Conservation (phyloP, 2,329 filamentous ascomycete species). For the Mariannaea sp. region DNA sequence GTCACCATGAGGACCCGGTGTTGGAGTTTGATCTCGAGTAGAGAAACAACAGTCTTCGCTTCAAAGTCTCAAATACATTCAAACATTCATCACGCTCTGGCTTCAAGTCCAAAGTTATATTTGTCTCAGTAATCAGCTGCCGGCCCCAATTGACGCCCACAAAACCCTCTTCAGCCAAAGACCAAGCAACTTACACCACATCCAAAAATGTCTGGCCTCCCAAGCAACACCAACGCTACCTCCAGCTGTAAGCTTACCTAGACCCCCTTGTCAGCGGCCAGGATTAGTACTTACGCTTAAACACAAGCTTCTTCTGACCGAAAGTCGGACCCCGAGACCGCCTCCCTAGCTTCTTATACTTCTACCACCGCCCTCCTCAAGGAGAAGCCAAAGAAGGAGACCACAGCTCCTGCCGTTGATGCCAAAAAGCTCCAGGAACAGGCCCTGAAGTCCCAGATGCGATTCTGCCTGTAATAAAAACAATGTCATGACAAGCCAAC, state of each 20-base stretch:
- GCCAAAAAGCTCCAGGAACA: constrained; percentile 37
- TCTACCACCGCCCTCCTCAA: constrained; percentile 34
- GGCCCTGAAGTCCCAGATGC: constrained; percentile 37
- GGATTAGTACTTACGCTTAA: constrained; percentile 10
- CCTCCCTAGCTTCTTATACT: constrained; percentile 35
- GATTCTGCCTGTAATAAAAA: constrained; percentile 33
- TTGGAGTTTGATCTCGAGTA: constrained; percentile 17
- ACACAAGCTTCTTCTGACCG: constrained; percentile 16
- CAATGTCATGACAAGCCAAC: neutral
- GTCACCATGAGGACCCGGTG: constrained; percentile 1
- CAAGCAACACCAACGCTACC: constrained; percentile 12
- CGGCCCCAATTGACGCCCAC: constrained; percentile 1
- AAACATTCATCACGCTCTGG: neutral
- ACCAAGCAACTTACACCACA: constrained; percentile 8
- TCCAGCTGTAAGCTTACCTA: constrained; percentile 24
- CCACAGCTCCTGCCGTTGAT: constrained; percentile 24
- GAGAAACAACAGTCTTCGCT: constrained; percentile 12
- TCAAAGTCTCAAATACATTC: neutral
- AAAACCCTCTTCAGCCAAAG: neutral
- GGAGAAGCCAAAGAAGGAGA: constrained; percentile 20
- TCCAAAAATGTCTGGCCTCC: constrained; percentile 22
- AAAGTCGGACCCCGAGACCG: constrained; percentile 31
- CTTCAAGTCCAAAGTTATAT: constrained; percentile 9
- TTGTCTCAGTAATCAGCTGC: neutral
- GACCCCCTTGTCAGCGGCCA: neutral